A percentile compares a stretch with the other conserved stretches of the same genome.
These are phyloP conservation scores for Scheffersomyces lignosus DNA, from an alignment of 805 yeast species.

Conservation along the genomic window DNA sequence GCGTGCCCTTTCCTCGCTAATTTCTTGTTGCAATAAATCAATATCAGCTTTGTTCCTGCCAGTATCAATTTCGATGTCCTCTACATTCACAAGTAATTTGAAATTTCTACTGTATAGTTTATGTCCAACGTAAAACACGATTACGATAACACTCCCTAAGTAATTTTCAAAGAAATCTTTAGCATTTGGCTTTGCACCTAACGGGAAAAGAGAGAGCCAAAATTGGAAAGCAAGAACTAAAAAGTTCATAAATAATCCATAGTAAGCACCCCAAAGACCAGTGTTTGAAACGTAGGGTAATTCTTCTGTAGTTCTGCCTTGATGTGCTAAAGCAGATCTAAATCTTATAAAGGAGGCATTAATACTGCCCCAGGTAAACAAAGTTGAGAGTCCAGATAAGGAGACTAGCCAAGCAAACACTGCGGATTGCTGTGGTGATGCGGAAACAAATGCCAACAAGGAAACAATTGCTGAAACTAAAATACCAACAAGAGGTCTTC, in stretches of 20 bases:
- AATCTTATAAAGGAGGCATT: constrained; percentile 23
- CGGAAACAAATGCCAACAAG: constrained; percentile 40
- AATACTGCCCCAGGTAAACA: constrained; percentile 30
- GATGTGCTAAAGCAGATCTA: constrained; percentile 22
- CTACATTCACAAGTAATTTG: constrained; percentile 5
- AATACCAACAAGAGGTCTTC: constrained; percentile 42
- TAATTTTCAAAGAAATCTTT: constrained; percentile 13
- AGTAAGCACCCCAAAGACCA: constrained; percentile 36
- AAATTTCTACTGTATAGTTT: constrained; percentile 10
- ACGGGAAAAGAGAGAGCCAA: constrained; percentile 36
- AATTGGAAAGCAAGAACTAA: constrained; percentile 32
- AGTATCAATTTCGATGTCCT: constrained; percentile 10
- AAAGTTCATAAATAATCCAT: constrained; percentile 24
- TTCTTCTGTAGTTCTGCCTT: constrained; percentile 43
- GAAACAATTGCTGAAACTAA: constrained; percentile 33
- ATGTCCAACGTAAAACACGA: constrained; percentile 13
- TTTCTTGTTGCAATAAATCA: constrained; percentile 11
- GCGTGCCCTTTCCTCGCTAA: constrained; percentile 16
- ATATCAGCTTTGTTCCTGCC: constrained; percentile 10
- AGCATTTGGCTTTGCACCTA: constrained; percentile 17
- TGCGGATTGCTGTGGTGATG: constrained; percentile 34
- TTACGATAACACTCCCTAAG: constrained; percentile 13
- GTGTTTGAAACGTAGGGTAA: constrained; percentile 57
- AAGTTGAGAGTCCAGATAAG: constrained; percentile 25
- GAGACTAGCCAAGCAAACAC: constrained; percentile 35